Base-by-base conservation (phyloP, 768 basidiomycete genomes). In the Leccinum sublutescens region DNA sequence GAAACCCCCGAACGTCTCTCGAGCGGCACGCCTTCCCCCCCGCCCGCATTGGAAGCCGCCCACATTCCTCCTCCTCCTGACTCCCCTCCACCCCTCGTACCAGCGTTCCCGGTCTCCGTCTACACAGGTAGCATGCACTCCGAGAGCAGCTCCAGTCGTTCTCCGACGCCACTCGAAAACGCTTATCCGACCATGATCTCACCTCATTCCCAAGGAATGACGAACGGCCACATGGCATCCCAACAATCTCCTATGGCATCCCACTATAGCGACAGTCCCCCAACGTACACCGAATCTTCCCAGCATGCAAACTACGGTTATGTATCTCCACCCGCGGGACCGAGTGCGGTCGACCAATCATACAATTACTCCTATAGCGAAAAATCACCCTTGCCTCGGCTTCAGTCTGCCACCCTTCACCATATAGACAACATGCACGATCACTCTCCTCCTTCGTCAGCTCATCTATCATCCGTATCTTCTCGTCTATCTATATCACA, bases 401-500 rank as follows among this genome's bases (percentile, higher is more conserved):
- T 73, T n/a, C 74, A 75, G 52, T 51, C 72, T 23, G 47, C 70
- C 38, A n/a, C 64, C 38, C 57, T 75, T 2, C 70, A 70, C 27
- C 70, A 75, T 19, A 58, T 71, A 56, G 67, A 69, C 51, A 70
- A 21, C 21, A 54, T 74, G 25, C 68, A 74, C 14, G 64, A 71
- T 43, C 68, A 69, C 23, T 70, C 72, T 50, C 77, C 60, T 57
- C 75, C 70, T 11, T 59, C 70, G 15, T 72, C 69, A 2, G 65
- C 68, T 2, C 71, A 67, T 55, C 68, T 70, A 8, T 67, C 76
- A 0, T 68, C 80, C 4, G 71, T 78, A 3, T 71, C 78, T 4
- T 84, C 83, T n/a, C 80, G 84, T 10, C 80, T 84, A 45, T 85
- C 84, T 6, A 82, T 85, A 25, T 84, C 84, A 0, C 84, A 85